Conservation (phyloP, 169 alveolate genomes). For the Babesia bigemina region DNA sequence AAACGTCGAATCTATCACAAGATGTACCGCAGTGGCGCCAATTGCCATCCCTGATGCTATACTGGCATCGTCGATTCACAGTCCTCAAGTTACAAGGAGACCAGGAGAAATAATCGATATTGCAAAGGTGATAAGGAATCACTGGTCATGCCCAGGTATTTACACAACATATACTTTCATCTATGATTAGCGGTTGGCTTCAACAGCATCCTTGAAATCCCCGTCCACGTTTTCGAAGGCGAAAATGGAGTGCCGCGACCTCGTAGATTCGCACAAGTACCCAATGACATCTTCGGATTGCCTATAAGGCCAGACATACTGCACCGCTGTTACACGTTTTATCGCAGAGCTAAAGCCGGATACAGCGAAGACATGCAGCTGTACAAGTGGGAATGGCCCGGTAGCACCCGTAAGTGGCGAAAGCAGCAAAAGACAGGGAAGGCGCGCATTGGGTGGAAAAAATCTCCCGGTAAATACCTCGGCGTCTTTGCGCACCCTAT, state of each 20-base stretch:
- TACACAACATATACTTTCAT: background rate
- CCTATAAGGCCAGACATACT: constrained; percentile 83
- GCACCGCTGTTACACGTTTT: constrained; percentile 79
- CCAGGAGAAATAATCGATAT: constrained; percentile 83
- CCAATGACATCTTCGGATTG: constrained; percentile 83
- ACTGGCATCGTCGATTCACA: constrained; percentile 70
- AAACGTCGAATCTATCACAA: background rate
- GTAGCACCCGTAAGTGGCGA: constrained; percentile 79
- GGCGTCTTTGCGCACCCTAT: constrained; percentile 86
- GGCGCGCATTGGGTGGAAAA: constrained; percentile 86
- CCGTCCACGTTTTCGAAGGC: constrained; percentile 75
- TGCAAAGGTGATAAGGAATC: constrained; percentile 71
- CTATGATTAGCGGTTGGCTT: constrained; percentile 80
- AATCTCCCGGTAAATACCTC: constrained; percentile 83
- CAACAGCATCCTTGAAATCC: constrained; percentile 80
- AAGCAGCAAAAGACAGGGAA: constrained; percentile 81
- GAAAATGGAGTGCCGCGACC: constrained; percentile 16
- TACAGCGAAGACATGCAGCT: constrained; percentile 84
- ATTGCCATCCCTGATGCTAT: constrained; percentile 8
- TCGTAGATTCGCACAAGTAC: constrained; percentile 66
- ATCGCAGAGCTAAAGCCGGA: constrained; percentile 84
- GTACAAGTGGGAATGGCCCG: constrained; percentile 87
- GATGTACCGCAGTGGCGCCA: background rate
- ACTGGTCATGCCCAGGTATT: constrained; percentile 81
- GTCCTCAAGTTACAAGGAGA: constrained; percentile 78